Percentiles rank a stretch among this genome's conserved stretches.
phyloP scores from a whole-genome alignment of 2,329 filamentous ascomycete genomes.

The Colletotrichum neosansevieriae region DNA sequence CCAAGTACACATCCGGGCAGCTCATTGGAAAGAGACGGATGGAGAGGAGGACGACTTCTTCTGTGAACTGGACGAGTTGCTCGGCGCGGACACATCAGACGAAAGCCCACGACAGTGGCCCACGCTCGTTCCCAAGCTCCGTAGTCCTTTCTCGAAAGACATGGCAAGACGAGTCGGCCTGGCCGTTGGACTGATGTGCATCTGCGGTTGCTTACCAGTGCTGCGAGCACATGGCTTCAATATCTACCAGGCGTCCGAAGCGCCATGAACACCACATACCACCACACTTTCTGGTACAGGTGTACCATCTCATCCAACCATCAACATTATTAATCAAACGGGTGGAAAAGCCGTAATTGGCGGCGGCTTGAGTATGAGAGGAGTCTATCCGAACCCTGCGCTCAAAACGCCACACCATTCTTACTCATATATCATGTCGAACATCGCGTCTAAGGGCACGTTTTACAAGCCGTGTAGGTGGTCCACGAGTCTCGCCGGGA shows the following conservation, averaged over 20 bases:
- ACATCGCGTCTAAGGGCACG: constrained; percentile 29
- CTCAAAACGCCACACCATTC: constrained; percentile 10
- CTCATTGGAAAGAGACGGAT: constrained; percentile 40
- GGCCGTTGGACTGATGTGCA: constrained; percentile 48
- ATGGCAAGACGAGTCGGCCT: constrained; percentile 48
- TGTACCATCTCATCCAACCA: not conserved
- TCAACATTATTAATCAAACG: constrained; percentile 1
- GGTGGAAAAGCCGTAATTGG: not conserved
- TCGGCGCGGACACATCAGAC: constrained; percentile 13
- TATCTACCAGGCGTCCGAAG: constrained; percentile 33
- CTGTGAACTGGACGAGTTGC: constrained; percentile 30
- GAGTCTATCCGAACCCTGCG: constrained; percentile 29
- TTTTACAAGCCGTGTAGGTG: constrained; percentile 23
- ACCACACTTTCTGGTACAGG: not conserved
- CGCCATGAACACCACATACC: constrained; percentile 15
- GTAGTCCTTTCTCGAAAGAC: constrained; percentile 39
- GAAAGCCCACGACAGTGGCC: constrained; percentile 24
- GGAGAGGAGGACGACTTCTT: constrained; percentile 39
- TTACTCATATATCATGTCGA: constrained; percentile 26
- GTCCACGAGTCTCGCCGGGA: constrained; percentile 9
- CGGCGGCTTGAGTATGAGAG: constrained; percentile 20
- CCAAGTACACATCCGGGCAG: constrained; percentile 30
- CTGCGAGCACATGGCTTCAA: constrained; percentile 37
- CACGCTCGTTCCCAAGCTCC: constrained; percentile 30
- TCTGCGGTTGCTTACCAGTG: constrained; percentile 41